Conservation (phyloP, 2,329 filamentous ascomycete species). For the Alternaria longipes region DNA sequence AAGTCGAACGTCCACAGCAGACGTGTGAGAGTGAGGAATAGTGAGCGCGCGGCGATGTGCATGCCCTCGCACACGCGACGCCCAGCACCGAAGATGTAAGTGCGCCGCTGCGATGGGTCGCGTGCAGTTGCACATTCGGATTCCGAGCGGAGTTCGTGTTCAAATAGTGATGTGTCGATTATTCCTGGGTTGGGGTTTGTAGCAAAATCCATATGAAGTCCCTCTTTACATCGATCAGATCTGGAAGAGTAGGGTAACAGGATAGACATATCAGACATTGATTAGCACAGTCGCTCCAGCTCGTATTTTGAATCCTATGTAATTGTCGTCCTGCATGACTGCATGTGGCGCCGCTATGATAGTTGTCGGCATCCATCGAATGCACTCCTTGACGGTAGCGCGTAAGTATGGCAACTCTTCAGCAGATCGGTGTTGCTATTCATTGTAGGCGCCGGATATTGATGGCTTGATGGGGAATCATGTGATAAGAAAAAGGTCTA, state of each 20-base stretch:
- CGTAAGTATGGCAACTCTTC: no score
- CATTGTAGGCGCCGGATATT: no score
- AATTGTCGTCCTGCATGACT: not conserved
- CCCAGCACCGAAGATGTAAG: constrained; percentile 20
- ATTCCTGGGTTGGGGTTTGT: not conserved
- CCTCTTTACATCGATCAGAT: not conserved
- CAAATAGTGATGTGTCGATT: no score
- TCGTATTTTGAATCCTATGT: not conserved
- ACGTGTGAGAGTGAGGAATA: constrained; percentile 44
- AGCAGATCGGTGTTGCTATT: no score
- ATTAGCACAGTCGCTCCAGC: no score
- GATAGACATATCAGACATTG: no score
- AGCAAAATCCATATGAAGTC: accelerated
- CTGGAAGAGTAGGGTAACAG: no score
- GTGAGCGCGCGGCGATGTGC: constrained; percentile 45
- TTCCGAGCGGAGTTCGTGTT: no score
- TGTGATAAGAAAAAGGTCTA: no score
- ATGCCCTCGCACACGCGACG: constrained; percentile 50
- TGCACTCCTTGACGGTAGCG: not conserved
- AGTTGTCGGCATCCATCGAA: not conserved
- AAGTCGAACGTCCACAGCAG: constrained; percentile 48
- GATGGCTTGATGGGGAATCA: no score
- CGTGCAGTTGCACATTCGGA: no score
- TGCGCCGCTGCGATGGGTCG: no score
- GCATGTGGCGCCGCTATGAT: not conserved